A percentile compares a stretch with the other conserved stretches of the same genome.
Evolutionary conservation across 164 flowering plant species (phyloP).

Genomic region (Dillenia suffruticosa): DNA sequence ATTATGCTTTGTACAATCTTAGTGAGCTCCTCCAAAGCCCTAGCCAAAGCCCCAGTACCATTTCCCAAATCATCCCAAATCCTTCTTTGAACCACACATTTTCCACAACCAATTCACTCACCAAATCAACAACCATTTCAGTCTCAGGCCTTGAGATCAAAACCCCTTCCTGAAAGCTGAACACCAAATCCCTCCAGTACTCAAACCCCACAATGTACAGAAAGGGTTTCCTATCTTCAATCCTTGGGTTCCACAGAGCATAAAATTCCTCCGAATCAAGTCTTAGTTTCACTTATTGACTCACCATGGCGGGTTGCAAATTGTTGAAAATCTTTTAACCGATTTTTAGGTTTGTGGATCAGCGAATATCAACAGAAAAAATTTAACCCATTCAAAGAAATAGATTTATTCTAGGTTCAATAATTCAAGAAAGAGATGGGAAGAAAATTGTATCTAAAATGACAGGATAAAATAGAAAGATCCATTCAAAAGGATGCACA

Average conservation of each 20-base stretch:
- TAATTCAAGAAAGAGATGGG: no score
- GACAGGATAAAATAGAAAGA: no score
- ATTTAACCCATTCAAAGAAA: no score
- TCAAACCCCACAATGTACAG: conserved; percentile 95
- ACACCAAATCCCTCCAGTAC: conserved; percentile 95
- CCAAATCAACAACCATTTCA: conserved; percentile 77
- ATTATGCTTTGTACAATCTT: no score
- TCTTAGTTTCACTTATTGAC: conserved; percentile 30
- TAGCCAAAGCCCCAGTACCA: conserved; percentile 91
- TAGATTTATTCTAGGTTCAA: no score
- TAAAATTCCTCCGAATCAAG: conserved; percentile 52
- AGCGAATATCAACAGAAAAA: no score
- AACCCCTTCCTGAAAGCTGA: conserved; percentile 88
- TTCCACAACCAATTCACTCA: conserved; percentile 32
- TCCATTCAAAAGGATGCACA: no score
- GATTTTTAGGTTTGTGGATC: no score
- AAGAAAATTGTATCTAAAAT: no score
- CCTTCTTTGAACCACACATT: conserved; percentile 43
- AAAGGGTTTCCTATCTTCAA: conserved; percentile 83
- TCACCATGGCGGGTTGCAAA: conserved; percentile 10
- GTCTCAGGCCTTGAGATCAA: conserved; percentile 96
- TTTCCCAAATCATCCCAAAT: conserved; percentile 94
- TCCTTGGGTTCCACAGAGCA: conserved; percentile 66
- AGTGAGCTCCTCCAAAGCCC: conserved; percentile 38
- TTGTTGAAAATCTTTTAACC: conserved; percentile 14